Base-by-base conservation (phyloP, 345 rosid species). In the Microthlaspi erraticum region DNA sequence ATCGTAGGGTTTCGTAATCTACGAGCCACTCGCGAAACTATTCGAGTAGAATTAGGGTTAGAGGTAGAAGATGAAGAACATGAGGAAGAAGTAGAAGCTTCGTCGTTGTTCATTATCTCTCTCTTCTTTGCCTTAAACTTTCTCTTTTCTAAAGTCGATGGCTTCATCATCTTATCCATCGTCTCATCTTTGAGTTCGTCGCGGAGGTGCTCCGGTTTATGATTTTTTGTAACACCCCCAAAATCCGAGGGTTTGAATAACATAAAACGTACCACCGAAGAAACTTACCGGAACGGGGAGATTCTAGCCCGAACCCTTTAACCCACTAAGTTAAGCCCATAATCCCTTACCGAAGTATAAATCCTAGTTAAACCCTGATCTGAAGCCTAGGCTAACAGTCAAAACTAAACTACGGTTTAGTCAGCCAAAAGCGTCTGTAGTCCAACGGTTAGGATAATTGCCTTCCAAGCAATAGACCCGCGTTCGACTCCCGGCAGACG, bases 401-500 rank as follows among this genome's bases (percentile, higher is more conserved):
- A n/a, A n/a, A n/a, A n/a, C n/a, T n/a, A n/a, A n/a, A n/a, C n/a
- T n/a, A n/a, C n/a, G n/a, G n/a, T n/a, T n/a, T n/a, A n/a, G n/a
- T n/a, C n/a, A n/a, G n/a, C n/a, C 29, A 57, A 51, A 51, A 60
- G 77, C 69, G 80, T 77, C 57, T 77, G 80, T 77, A 77, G 74
- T 77, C 81, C 77, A 73, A 78, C 75, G 78, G 78, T 73, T 76
- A 89, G 87, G 92, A 89, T 87, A 85, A 82, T 85, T 84, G 87
- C 84, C 92, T 85, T 85, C 92, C 89, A 86, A 87, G 81, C 83
- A 87, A 87, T 85, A 89, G 89, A 84, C 83, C 88, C 85, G 86
- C 88, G 87, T 84, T 86, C 89, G 91, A 87, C 89, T 86, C 85
- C 90, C 87, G 91, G 89, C 87, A 84, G 61, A 86, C 89, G 85